Conservation (phyloP, 768 basidiomycete genomes). For the Tephrocybe sp. region DNA sequence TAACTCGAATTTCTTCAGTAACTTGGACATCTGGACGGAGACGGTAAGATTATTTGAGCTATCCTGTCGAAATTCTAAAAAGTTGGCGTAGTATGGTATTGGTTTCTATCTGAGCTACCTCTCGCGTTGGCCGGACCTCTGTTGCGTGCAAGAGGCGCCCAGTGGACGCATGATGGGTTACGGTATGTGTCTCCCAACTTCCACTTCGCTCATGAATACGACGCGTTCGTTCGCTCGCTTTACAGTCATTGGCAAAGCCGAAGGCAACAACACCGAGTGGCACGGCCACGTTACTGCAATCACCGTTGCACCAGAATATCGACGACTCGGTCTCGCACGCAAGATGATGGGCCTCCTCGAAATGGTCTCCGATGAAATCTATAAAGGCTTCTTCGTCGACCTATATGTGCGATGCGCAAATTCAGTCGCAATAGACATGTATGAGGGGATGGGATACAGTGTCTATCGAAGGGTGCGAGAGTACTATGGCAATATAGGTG, state of each 20-base stretch:
- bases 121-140: slow-evolving; percentile 89
- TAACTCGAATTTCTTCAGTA: too few species aligned
- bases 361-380: slow-evolving; percentile 75
- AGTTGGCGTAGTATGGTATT: slow-evolving; percentile 72
- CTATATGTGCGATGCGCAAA: slow-evolving; percentile 94
- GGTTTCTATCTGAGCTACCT: slow-evolving; percentile 89
- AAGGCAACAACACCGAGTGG: slow-evolving; percentile 68
- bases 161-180: slow-evolving; percentile 91
- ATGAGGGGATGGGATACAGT: slow-evolving; percentile 90
- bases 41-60: too few species aligned
- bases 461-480: slow-evolving; percentile 89
- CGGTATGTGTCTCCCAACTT: slow-evolving; percentile 49
- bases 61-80: background rate
- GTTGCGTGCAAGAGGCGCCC: slow-evolving; percentile 79
- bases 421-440: slow-evolving; percentile 82
- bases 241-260: slow-evolving; percentile 87
- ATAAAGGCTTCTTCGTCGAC: slow-evolving; percentile 91
- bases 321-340: slow-evolving; percentile 82
- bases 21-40: too few species aligned
- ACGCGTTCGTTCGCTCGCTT: too few species aligned
- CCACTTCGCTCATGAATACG: slow-evolving; percentile 1
- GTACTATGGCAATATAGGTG: too few species aligned
- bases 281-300: slow-evolving; percentile 95
- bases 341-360: slow-evolving; percentile 89
- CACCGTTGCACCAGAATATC: slow-evolving; percentile 89